Evolutionary conservation across 768 basidiomycete species (phyloP).

Genomic region (Lentinula detonsa): DNA sequence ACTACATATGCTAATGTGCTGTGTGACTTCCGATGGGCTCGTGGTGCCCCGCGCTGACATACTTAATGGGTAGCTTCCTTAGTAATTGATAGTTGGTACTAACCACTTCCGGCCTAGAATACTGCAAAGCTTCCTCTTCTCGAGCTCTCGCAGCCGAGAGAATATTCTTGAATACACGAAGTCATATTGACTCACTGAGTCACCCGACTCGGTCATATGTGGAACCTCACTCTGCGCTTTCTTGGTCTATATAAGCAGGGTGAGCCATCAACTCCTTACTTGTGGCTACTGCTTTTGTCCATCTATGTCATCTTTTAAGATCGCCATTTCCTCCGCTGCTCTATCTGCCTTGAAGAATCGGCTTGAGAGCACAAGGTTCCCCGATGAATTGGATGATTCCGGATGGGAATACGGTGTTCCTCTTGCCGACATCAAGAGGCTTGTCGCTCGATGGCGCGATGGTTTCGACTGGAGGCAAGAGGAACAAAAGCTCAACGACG

Average conservation of each 20-base stretch:
- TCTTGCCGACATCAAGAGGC: not conserved
- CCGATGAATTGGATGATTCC: conserved; percentile 4
- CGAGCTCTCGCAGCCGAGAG: no score
- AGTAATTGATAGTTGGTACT: no score
- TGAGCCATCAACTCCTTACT: not conserved
- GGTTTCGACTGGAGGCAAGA: conserved; percentile 3
- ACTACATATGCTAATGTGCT: no score
- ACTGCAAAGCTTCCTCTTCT: no score
- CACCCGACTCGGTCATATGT: no score
- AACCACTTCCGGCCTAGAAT: no score
- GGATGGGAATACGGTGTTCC: conserved; percentile 4
- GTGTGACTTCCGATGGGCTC: no score
- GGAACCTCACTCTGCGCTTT: no score
- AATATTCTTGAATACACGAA: no score
- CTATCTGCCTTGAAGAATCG: not conserved
- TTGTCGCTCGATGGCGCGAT: conserved; percentile 2
- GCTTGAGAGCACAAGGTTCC: not conserved
- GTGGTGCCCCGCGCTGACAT: no score
- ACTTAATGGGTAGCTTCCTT: no score
- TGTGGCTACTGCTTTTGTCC: not conserved
- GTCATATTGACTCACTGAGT: no score
- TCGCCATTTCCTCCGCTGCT: not conserved
- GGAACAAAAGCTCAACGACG: conserved; percentile 20
- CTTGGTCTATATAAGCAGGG: not conserved
- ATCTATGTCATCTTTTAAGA: not conserved